These are phyloP conservation scores for Phytopythium boreale DNA, from an alignment of 352 stramenopile species.

Conservation along the genomic window DNA sequence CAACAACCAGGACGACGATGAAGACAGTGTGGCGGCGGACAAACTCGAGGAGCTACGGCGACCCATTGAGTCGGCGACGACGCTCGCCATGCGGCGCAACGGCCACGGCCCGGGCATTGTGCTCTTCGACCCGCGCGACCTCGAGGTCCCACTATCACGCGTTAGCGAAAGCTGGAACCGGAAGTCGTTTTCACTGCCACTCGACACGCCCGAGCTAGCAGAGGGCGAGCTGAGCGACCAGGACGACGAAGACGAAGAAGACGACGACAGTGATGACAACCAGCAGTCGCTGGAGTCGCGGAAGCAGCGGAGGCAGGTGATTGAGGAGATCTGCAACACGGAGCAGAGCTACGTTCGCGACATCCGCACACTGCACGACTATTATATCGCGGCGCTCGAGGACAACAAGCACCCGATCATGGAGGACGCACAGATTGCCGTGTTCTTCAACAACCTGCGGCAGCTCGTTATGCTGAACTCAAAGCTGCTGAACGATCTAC, in stretches of 20 bases:
- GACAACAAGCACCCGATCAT: constrained; percentile 78
- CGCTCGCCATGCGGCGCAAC: constrained; percentile 16
- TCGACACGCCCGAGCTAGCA: constrained; percentile 16
- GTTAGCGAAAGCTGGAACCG: constrained; percentile 13
- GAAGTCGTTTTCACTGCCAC: constrained; percentile 17
- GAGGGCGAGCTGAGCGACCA: constrained; percentile 25
- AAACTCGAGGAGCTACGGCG: constrained; percentile 4
- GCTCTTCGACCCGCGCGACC: constrained; percentile 50
- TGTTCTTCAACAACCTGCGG: constrained; percentile 85
- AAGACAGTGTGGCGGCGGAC: not conserved
- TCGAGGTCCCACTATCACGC: constrained; percentile 12
- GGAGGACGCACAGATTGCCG: constrained; percentile 79
- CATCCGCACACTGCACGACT: constrained; percentile 72
- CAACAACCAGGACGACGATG: not conserved
- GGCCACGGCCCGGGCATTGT: constrained; percentile 24
- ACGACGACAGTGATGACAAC: constrained; percentile 21
- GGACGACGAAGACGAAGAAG: constrained; percentile 21
- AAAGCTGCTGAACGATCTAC: constrained; percentile 71
- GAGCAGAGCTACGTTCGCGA: constrained; percentile 76
- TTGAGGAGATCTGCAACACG: constrained; percentile 80
- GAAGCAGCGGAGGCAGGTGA: constrained; percentile 41
- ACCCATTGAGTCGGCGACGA: constrained; percentile 9
- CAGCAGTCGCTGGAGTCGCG: constrained; percentile 18
- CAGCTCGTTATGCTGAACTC: constrained; percentile 86
- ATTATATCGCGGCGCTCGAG: constrained; percentile 79